Evolutionary conservation across 2,329 filamentous ascomycete species (phyloP).

Genomic region (Fusarium lateritium): DNA sequence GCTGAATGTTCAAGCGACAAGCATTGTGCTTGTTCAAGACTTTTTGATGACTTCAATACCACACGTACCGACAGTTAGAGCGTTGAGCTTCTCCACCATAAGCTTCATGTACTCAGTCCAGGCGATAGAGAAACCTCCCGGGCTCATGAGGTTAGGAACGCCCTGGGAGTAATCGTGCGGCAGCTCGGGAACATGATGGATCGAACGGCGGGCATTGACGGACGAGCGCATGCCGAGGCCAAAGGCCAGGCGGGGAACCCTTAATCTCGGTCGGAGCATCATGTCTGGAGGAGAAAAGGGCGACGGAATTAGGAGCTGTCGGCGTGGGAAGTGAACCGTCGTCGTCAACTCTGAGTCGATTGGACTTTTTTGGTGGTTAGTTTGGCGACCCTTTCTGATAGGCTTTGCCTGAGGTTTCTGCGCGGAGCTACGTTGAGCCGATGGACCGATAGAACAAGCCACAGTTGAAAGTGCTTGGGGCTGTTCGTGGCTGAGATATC

Average conservation of each 20-base stretch:
- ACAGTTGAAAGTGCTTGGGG: background rate
- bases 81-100: conserved; percentile 83
- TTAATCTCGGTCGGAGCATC: conserved; percentile 70
- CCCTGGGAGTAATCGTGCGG: conserved; percentile 63
- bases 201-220: conserved; percentile 56
- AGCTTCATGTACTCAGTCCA: conserved; percentile 87
- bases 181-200: conserved; percentile 65
- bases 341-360: conserved; percentile 24
- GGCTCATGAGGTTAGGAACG: conserved; percentile 79
- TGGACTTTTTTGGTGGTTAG: conserved; percentile 39
- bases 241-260: conserved; percentile 62
- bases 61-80: conserved; percentile 76
- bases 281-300: conserved; percentile 6
- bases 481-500: conserved; percentile 7
- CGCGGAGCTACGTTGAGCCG: conserved; percentile 44
- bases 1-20: conserved; percentile 3
- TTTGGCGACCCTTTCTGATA: conserved; percentile 27
- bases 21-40: conserved; percentile 21
- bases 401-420: conserved; percentile 37
- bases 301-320: conserved; percentile 22
- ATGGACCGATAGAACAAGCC: conserved; percentile 10
- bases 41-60: background rate
- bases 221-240: conserved; percentile 55
- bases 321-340: conserved; percentile 24
- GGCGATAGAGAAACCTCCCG: conserved; percentile 78